Conservation (phyloP, 108 stramenopile species). For the Conticribra weissflogii region DNA sequence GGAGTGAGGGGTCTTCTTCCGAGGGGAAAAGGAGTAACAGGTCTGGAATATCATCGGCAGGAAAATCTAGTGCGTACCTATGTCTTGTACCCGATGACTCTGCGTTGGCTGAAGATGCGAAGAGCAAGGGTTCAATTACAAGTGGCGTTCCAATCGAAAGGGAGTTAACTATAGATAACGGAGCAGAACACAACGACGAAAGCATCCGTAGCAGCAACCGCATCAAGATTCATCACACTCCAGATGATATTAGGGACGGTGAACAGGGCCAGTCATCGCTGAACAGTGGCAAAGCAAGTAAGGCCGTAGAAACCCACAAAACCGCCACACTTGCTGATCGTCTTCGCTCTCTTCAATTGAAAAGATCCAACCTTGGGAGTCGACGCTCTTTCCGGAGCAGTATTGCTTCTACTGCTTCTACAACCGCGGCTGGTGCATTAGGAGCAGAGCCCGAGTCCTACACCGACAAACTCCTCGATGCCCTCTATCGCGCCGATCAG, state of each 20-base stretch:
- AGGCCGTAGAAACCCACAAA: background rate
- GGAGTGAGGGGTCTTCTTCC: background rate
- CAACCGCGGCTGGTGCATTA: background rate
- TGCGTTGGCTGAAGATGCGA: too few species aligned
- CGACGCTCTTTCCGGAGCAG: background rate
- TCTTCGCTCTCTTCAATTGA: background rate
- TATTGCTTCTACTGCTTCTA: background rate
- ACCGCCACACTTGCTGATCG: background rate
- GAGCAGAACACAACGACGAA: too few species aligned
- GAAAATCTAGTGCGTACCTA: conserved; percentile 8
- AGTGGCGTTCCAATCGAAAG: too few species aligned
- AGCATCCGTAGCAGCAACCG: too few species aligned
- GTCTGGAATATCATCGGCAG: too few species aligned
- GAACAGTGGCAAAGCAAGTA: too few species aligned
- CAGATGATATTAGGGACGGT: background rate
- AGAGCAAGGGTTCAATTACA: too few species aligned
- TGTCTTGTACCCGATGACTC: conserved; percentile 8
- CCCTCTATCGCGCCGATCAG: conserved; percentile 72
- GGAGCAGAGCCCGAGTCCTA: conserved; percentile 7
- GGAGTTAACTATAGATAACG: too few species aligned
- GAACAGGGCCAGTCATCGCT: background rate
- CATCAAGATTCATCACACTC: too few species aligned
- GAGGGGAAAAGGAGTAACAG: too few species aligned
- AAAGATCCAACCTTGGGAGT: background rate
- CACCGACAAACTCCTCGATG: conserved; percentile 62